A percentile compares a stretch with the other conserved stretches of the same genome.
Evolutionary conservation across 2,329 filamentous ascomycete genomes (phyloP).

Genomic region (Bertia moriformis): DNA sequence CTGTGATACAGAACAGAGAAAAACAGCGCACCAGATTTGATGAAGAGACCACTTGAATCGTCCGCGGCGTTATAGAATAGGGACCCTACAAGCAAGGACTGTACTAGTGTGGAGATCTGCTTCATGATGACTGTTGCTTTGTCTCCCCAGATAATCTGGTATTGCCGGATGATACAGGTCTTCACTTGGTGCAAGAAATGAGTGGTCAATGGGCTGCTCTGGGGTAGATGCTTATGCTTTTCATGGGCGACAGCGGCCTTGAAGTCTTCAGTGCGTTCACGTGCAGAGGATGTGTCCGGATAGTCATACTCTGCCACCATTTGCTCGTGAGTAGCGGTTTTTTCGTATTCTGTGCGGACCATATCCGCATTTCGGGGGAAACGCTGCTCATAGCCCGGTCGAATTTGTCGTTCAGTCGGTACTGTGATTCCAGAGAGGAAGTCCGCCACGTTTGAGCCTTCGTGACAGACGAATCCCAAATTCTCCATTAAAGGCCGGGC

Average conservation of each 20-base stretch:
- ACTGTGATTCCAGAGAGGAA: slow-evolving; percentile 66
- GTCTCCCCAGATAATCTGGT: slow-evolving; percentile 48
- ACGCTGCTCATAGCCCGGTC: slow-evolving; percentile 38
- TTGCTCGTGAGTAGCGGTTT: slow-evolving; percentile 27
- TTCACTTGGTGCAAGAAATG: slow-evolving; percentile 38
- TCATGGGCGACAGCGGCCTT: slow-evolving; percentile 45
- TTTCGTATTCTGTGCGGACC: slow-evolving; percentile 33
- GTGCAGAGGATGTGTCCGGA: slow-evolving; percentile 30
- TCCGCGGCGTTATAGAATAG: slow-evolving; percentile 44
- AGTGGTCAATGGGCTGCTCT: slow-evolving; percentile 38
- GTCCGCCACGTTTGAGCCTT: slow-evolving; percentile 58
- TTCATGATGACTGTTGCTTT: slow-evolving; percentile 46
- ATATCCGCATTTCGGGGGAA: slow-evolving; percentile 28
- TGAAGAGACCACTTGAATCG: slow-evolving; percentile 44
- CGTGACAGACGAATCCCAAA: slow-evolving; percentile 60
- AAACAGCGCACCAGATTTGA: slow-evolving; percentile 21
- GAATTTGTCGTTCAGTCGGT: slow-evolving; percentile 38
- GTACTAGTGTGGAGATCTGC: slow-evolving; percentile 45
- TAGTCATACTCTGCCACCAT: slow-evolving; percentile 36
- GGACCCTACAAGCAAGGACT: slow-evolving; percentile 43
- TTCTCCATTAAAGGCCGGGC: slow-evolving; percentile 56
- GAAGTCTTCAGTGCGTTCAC: slow-evolving; percentile 31
- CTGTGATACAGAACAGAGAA: neutral
- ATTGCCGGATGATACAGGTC: slow-evolving; percentile 39
- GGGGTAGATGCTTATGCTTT: slow-evolving; percentile 33